Evolutionary conservation across 768 basidiomycete species (phyloP), one percentile per base, ranked within the genome.

Genomic region (Ephemerocybe angulata): DNA sequence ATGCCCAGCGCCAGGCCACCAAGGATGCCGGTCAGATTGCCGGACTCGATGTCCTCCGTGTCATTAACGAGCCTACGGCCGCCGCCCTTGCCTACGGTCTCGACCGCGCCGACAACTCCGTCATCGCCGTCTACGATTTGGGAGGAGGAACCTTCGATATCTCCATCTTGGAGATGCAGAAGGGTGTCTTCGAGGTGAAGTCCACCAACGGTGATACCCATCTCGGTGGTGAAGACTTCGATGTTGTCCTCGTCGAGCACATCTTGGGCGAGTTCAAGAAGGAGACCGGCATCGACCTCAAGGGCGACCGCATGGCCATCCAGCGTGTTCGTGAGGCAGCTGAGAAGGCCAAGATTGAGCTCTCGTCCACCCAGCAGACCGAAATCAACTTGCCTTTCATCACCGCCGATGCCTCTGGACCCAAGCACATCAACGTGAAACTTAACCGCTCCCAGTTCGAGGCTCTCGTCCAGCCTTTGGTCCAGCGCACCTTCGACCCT

Each of bases 81-180:
- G 97, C 96, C 48, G 97, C 97, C 27, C 87, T 98, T 51, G 97
- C 97, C 0, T 99, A 99, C 68, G 97, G 97, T 74, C 85, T 97
- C 15, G 96, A 98, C 71, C 86, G 88, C 46, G 78, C 86, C 46
- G 86, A 90, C 43, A 90, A 90, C 11, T 78, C 83, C 19, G 79
- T 97, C 67, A 94, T 99, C 62, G 97, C 97, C 40, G 97, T 99
- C 55, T 99, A 98, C 70, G 97, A 99, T 79, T 82, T 98, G 29
- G 96, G 96, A 62, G 96, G 96, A 64, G 96, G 96, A 54, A 98
- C 96, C 22, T 98, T 98, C 72, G 96, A 98, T 93, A 93, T 99
- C 66, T 99, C 97, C 27, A 95, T 99, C 62, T 80, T 99, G 53
- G 96, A 98, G 76, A 98, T 98, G 93, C 93, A 98, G 73, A 95